Evolutionary conservation across 2,329 filamentous ascomycete species (phyloP).

Genomic region (Aspergillus clavatus): DNA sequence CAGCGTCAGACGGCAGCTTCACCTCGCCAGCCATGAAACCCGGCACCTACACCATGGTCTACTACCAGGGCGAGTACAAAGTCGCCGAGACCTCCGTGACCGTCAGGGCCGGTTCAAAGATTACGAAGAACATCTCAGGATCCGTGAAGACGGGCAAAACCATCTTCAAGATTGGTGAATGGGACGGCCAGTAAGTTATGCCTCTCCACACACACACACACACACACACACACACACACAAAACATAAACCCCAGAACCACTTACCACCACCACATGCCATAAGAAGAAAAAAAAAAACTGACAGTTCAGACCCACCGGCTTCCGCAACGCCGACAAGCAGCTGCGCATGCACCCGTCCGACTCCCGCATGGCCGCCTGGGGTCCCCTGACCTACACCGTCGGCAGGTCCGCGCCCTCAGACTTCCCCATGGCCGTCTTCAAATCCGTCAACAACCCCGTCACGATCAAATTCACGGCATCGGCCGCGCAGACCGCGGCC

Average conservation of each 20-base stretch:
- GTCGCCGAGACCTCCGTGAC: slow-evolving; percentile 49
- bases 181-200: slow-evolving; percentile 55
- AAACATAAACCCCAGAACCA: not conserved
- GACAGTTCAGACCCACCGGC: slow-evolving; percentile 44
- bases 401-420: slow-evolving; percentile 47
- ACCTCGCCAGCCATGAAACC: slow-evolving; percentile 63
- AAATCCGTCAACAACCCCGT: slow-evolving; percentile 56
- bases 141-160: slow-evolving; percentile 47
- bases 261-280: too few species aligned
- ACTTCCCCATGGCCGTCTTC: slow-evolving; percentile 64
- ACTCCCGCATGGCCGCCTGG: slow-evolving; percentile 60
- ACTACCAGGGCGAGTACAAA: slow-evolving; percentile 57
- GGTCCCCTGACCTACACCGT: slow-evolving; percentile 57
- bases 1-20: slow-evolving; percentile 52
- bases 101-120: slow-evolving; percentile 48
- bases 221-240: not conserved
- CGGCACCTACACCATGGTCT: slow-evolving; percentile 63
- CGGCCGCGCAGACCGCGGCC: slow-evolving; percentile 46
- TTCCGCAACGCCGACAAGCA: slow-evolving; percentile 65
- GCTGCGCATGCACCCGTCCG: slow-evolving; percentile 64
- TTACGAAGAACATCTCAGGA: slow-evolving; percentile 50
- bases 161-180: slow-evolving; percentile 61
- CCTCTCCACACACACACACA: too few species aligned
- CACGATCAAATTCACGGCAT: slow-evolving; percentile 57
- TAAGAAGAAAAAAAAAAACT: too few species aligned